phyloP scores from a whole-genome alignment of 352 stramenopile species.

The Phytophthora nicotianae region DNA sequence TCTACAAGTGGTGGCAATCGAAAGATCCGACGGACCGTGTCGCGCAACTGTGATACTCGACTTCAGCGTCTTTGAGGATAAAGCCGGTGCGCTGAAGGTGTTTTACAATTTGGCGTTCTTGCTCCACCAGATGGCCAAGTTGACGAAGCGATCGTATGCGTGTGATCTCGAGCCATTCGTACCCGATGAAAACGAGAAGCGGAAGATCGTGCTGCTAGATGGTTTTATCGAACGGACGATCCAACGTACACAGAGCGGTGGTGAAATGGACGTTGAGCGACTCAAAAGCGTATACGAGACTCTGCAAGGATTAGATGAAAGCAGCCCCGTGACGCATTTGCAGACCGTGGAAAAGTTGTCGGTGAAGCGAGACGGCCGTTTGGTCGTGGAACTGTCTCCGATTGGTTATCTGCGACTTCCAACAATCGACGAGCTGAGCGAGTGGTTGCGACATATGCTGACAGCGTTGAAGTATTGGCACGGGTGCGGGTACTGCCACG shows the following conservation, averaged over 20 bases:
- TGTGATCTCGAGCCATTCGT: not conserved
- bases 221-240: not conserved
- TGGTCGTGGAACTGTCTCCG: conserved; percentile 2
- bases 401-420: not conserved
- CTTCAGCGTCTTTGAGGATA: conserved; percentile 6
- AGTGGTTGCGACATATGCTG: conserved; percentile 29
- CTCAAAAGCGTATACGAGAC: not conserved
- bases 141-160: conserved; percentile 3
- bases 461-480: conserved; percentile 34
- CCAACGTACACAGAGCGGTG: not conserved
- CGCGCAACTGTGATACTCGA: not conserved
- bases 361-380: not conserved
- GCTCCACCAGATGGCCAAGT: conserved; percentile 5
- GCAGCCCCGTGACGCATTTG: not conserved
- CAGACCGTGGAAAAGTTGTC: not conserved
- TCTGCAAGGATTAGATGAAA: not conserved
- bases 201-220: not conserved
- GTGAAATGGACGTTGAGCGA: not conserved
- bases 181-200: not conserved
- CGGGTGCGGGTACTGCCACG: conserved; percentile 26
- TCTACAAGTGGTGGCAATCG: conserved; percentile 25
- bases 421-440: conserved; percentile 5
- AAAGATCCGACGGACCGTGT: not conserved
- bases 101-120: conserved; percentile 28
- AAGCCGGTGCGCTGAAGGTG: conserved; percentile 6